Percentiles rank a stretch among this genome's conserved stretches.
Conservation (phyloP, 2,329 filamentous ascomycete genomes). For the Cercospora canescens region DNA sequence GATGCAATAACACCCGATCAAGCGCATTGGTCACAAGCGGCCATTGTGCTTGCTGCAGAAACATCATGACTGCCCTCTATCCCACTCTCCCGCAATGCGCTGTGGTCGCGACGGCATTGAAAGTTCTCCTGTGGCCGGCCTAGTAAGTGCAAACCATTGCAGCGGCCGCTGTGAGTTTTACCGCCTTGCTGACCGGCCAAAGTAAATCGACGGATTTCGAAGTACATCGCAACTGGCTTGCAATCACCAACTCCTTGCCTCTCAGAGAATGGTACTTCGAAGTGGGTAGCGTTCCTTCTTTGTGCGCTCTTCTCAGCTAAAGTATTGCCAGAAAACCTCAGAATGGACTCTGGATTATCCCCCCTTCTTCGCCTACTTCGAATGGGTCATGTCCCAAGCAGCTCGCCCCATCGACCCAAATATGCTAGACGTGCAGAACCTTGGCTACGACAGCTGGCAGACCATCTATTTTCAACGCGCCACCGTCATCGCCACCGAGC, state of each 20-base stretch:
- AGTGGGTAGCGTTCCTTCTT: slow-evolving; percentile 41
- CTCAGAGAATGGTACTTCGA: slow-evolving; percentile 93
- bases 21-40: slow-evolving; percentile 6
- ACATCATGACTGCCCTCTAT: slow-evolving; percentile 73
- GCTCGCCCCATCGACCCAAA: slow-evolving; percentile 74
- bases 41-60: slow-evolving; percentile 1
- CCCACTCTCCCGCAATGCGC: slow-evolving; percentile 89
- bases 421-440: slow-evolving; percentile 79
- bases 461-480: slow-evolving; percentile 89
- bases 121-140: slow-evolving; percentile 87
- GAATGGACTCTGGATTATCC: slow-evolving; percentile 99
- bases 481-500: slow-evolving; percentile 83
- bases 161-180: not conserved
- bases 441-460: slow-evolving; percentile 88
- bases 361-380: slow-evolving; percentile 96
- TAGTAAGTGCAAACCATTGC: slow-evolving; percentile 67
- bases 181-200: slow-evolving; percentile 20
- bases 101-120: slow-evolving; percentile 81
- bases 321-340: slow-evolving; percentile 68
- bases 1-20: slow-evolving; percentile 12
- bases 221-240: slow-evolving; percentile 98
- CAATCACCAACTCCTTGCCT: slow-evolving; percentile 87
- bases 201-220: slow-evolving; percentile 99
- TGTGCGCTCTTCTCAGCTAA: slow-evolving; percentile 12
- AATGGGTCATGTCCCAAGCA: slow-evolving; percentile 84